A percentile compares a stretch with the other conserved stretches of the same genome.
phyloP scores from a whole-genome alignment of 257 asterid genomes.

The Nicotiana tomentosiformis region DNA sequence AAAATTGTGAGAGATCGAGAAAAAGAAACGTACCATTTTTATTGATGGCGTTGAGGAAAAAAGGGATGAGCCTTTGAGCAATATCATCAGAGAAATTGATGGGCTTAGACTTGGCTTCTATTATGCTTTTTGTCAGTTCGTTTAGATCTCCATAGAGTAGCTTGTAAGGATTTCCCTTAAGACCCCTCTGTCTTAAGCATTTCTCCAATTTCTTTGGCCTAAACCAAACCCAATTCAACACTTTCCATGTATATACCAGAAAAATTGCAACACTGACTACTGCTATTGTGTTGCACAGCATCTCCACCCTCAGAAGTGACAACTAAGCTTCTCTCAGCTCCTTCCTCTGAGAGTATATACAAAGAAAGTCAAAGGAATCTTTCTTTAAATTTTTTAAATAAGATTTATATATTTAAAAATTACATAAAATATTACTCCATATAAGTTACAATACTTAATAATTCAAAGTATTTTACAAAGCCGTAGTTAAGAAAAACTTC shows the following conservation, averaged over 20 bases:
- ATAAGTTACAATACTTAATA: too few relatives aligned
- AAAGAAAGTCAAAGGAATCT: not conserved
- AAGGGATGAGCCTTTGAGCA: slow-evolving; percentile 26
- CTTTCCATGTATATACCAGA: slow-evolving; percentile 13
- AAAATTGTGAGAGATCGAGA: too few relatives aligned
- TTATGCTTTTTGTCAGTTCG: slow-evolving; percentile 9
- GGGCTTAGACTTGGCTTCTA: slow-evolving; percentile 28
- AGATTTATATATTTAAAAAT: too few relatives aligned
- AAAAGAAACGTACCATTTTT: slow-evolving; percentile 29
- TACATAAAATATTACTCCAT: too few relatives aligned
- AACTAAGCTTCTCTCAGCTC: not conserved
- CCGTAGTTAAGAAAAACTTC: too few relatives aligned
- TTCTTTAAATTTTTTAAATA: not conserved
- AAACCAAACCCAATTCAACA: slow-evolving; percentile 35
- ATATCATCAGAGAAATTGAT: slow-evolving; percentile 32
- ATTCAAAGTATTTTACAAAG: too few relatives aligned
- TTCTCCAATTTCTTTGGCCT: slow-evolving; percentile 30
- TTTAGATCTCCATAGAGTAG: slow-evolving; percentile 30
- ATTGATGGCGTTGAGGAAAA: slow-evolving; percentile 5
- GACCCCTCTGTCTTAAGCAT: slow-evolving; percentile 29
- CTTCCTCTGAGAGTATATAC: not conserved
- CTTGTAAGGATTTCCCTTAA: slow-evolving; percentile 31
- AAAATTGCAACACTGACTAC: slow-evolving; percentile 3
- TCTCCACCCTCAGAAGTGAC: slow-evolving; percentile 9
- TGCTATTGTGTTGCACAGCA: not conserved